A percentile compares a stretch with the other conserved stretches of the same genome.
Evolutionary conservation across 164 flowering plant genomes (phyloP).

Genomic region (Chimonanthus salicifolius): DNA sequence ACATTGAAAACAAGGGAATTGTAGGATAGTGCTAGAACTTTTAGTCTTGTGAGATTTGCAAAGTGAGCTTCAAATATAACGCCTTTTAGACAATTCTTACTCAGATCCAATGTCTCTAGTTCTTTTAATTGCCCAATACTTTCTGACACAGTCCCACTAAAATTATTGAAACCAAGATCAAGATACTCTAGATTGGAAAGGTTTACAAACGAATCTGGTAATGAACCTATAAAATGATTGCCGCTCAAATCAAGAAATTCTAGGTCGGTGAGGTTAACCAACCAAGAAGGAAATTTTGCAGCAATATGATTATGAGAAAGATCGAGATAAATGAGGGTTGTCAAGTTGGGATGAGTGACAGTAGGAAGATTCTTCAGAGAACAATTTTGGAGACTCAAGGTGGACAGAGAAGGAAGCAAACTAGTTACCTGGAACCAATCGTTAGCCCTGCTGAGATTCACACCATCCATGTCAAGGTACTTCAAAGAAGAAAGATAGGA

Average conservation of each 20-base stretch:
- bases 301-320: not conserved
- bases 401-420: slow-evolving; percentile 10
- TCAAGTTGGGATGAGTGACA: not conserved
- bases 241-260: not conserved
- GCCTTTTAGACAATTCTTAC: not conserved
- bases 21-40: not conserved
- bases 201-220: not conserved
- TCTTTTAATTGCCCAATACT: not conserved
- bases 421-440: slow-evolving; percentile 1
- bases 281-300: not conserved
- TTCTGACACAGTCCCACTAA: not conserved
- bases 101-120: not conserved
- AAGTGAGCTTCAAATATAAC: not conserved
- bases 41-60: not conserved
- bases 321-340: not conserved
- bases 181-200: not conserved
- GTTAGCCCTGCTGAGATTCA: not conserved
- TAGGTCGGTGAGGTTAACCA: not conserved
- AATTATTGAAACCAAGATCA: not conserved
- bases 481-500: slow-evolving; percentile 8
- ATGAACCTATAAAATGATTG: not conserved
- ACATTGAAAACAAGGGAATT: not conserved
- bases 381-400: not conserved
- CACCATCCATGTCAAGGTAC: not conserved
- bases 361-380: not conserved